These are phyloP conservation scores for Isatis tinctoria DNA, from an alignment of 345 rosid species.

Conservation along the genomic window DNA sequence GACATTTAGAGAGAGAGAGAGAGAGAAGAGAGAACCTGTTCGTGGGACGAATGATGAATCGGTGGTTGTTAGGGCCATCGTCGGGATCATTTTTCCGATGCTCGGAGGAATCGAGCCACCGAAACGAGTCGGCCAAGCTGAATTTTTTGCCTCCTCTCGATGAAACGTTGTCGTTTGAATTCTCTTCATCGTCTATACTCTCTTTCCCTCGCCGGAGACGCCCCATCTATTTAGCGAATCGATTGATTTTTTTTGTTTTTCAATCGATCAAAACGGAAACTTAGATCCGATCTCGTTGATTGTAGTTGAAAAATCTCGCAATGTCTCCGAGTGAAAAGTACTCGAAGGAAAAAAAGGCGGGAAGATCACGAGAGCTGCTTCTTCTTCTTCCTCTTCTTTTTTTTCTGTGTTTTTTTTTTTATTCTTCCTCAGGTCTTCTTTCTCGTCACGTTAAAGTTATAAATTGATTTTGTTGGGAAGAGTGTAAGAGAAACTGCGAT, in stretches of 20 bases:
- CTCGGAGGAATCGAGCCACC: slow-evolving; percentile 32
- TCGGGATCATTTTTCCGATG: slow-evolving; percentile 39
- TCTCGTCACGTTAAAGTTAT: slow-evolving; percentile 17
- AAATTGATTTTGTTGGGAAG: not conserved
- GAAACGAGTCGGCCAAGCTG: slow-evolving; percentile 41
- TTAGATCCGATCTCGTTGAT: not conserved
- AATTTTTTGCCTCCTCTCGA: slow-evolving; percentile 45
- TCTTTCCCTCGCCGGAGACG: slow-evolving; percentile 27
- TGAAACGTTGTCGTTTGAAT: slow-evolving; percentile 37
- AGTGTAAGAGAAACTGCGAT: not conserved
- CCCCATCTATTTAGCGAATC: slow-evolving; percentile 4
- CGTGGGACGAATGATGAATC: slow-evolving; percentile 57
- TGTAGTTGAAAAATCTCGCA: not conserved
- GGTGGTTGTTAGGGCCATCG: slow-evolving; percentile 21
- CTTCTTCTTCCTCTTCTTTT: not conserved
- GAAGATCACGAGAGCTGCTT: slow-evolving; percentile 25
- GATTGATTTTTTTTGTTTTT: no score
- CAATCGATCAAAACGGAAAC: not conserved
- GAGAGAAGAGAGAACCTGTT: slow-evolving; percentile 45
- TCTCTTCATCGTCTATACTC: slow-evolving; percentile 33
- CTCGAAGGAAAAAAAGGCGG: not conserved
- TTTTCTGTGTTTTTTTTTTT: not conserved
- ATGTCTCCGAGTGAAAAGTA: not conserved
- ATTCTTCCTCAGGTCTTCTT: not conserved
- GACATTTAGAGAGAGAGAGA: not conserved